These are phyloP conservation scores for Amanita thiersii DNA, from an alignment of 768 basidiomycete genomes.

Conservation along the genomic window DNA sequence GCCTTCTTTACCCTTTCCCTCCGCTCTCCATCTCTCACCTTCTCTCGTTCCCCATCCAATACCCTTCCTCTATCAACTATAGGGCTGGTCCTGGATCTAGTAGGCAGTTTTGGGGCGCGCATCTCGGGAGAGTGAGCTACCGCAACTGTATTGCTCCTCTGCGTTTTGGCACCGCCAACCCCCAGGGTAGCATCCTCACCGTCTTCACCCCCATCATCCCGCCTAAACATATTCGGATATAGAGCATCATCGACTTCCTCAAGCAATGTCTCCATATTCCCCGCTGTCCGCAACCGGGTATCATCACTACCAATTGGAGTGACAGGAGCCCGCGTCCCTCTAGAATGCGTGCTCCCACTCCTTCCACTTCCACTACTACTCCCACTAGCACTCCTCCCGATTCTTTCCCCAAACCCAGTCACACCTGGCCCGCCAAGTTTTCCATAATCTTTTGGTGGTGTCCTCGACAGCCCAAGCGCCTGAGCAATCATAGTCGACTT, in stretches of 20 bases:
- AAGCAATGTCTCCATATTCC: neutral
- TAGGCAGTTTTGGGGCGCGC: conserved; percentile 45
- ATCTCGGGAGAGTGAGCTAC: conserved; percentile 34
- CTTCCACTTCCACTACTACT: conserved; percentile 21
- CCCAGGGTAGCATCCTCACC: conserved; percentile 4
- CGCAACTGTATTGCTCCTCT: conserved; percentile 47
- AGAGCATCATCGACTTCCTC: neutral
- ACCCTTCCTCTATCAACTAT: conserved; percentile 11
- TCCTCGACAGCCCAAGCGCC: conserved; percentile 34
- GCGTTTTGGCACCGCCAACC: conserved; percentile 18
- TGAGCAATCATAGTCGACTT: conserved; percentile 32
- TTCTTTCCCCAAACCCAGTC: conserved; percentile 15
- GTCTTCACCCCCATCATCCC: neutral
- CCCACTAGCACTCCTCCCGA: conserved; percentile 20
- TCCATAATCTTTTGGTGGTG: conserved; percentile 28
- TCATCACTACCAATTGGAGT: conserved; percentile 14
- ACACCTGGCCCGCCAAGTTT: conserved; percentile 31
- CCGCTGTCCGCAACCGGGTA: no score
- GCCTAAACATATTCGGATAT: no score
- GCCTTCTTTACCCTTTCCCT: conserved; percentile 25
- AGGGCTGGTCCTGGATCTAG: conserved; percentile 45
- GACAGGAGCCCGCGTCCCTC: conserved; percentile 17
- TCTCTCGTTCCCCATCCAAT: conserved; percentile 15
- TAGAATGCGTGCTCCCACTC: conserved; percentile 22
- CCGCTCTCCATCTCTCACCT: conserved; percentile 14